phyloP scores from a whole-genome alignment of 805 yeast species.

The Saturnispora diversa region DNA sequence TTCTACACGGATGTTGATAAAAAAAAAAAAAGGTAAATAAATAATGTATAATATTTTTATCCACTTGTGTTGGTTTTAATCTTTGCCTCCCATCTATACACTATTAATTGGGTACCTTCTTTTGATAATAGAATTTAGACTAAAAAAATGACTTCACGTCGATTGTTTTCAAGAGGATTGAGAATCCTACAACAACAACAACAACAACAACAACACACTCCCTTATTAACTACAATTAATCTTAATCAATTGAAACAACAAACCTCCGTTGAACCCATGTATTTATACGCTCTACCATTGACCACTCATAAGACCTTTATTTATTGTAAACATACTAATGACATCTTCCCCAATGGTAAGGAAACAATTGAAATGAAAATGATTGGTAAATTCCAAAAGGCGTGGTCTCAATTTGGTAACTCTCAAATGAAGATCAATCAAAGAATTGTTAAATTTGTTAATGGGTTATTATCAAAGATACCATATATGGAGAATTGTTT shows the following conservation, averaged over 20 bases:
- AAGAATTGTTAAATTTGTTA: conserved; percentile 46
- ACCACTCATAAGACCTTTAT: conserved; percentile 54
- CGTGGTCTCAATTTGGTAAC: conserved; percentile 55
- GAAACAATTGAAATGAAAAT: conserved; percentile 33
- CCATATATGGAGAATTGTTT: conserved; percentile 78
- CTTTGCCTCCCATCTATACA: too few relatives aligned
- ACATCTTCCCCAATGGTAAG: conserved; percentile 28
- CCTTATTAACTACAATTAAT: not conserved
- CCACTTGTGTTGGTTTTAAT: too few relatives aligned
- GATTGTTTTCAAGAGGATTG: not conserved
- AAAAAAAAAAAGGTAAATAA: too few relatives aligned
- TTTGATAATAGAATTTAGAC: too few relatives aligned
- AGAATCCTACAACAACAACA: not conserved
- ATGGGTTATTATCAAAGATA: conserved; percentile 47
- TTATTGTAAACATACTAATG: conserved; percentile 52
- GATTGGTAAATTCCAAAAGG: conserved; percentile 40
- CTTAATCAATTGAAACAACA: not conserved
- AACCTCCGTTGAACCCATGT: conserved; percentile 30
- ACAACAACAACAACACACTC: not conserved
- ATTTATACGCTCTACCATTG: conserved; percentile 65
- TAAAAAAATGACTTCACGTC: too few relatives aligned
- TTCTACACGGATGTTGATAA: too few relatives aligned
- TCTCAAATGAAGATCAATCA: conserved; percentile 53
- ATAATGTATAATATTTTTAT: too few relatives aligned
- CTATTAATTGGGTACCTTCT: too few relatives aligned